Base-by-base conservation (phyloP, 495 filamentous ascomycete species). In the Hypoxylon crocopeplum region DNA sequence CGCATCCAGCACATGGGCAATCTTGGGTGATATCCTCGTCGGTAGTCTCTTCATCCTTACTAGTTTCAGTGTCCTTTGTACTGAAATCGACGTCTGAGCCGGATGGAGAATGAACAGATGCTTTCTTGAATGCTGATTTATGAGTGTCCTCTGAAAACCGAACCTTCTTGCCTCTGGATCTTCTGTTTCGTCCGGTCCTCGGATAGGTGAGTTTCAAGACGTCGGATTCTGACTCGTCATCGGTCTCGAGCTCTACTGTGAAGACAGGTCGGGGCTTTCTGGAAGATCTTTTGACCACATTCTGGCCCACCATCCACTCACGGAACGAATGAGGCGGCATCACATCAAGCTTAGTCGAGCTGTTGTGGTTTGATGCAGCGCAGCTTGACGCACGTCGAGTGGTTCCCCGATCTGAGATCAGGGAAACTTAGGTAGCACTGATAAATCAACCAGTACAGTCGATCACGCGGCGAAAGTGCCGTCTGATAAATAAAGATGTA, bases 271-370 rank as follows among this genome's bases (percentile, higher is more conserved):
- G 11, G 22, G 59, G 39, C 47, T 64, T 69, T 13, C 47, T 61
- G 16, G 38, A 49, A 7, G 20, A n/a, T 6, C 12, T 33, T 0
- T 24, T 53, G 4, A 50, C 34, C 24, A 73, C 25, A 19, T 75
- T 76, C 32, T 69, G 70, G 24, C 75, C 75, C 1, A 75, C 46
- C 44, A 77, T 63, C 77, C 77, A 79, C 58, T 79, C 75, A 27
- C n/a, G 24, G 19, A 71, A 50, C 12, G 66, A 71, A 39, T 62
- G 30, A 15, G 70, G 68, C 3, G 62, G 66, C 63, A 69, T 71
- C 29, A 20, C 63, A 45, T 12, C 7, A 19, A 12, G 15, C 27
- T 12, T 41, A 22, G 12, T n/a, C 27, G 16, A 49, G 22, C 17
- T 44, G 13, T 8, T n/a, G 2, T 12, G 20, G 13, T 20, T 42